Percentiles rank a stretch among this genome's conserved stretches.
Conservation (phyloP, 2,329 filamentous ascomycete genomes). For the Cercospora zeae-maydis region DNA sequence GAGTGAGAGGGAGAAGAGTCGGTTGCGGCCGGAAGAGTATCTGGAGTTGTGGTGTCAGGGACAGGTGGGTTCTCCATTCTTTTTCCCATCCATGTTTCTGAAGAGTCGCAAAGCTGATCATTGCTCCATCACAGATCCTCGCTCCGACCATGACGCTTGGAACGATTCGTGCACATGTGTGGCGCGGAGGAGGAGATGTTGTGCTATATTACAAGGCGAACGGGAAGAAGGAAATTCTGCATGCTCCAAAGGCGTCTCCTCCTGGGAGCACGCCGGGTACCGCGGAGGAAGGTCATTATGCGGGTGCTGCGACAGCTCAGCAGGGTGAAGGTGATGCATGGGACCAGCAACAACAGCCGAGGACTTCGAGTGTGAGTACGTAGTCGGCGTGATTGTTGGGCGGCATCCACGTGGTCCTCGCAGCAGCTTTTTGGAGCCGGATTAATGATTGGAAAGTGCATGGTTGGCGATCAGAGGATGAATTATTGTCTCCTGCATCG, state of each 20-base stretch:
- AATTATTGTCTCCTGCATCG: too few relatives aligned
- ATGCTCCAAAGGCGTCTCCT: conserved; percentile 12
- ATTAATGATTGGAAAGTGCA: not conserved
- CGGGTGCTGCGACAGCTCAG: not conserved
- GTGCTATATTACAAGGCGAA: conserved; percentile 88
- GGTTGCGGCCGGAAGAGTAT: conserved; percentile 82
- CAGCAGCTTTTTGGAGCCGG: not conserved
- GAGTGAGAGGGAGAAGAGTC: conserved; percentile 45
- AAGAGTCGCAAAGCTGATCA: conserved; percentile 38
- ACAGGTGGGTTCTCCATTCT: conserved; percentile 58
- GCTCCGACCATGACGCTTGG: conserved; percentile 86
- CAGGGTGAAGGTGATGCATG: not conserved
- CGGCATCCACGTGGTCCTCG: not conserved
- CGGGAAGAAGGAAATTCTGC: conserved; percentile 63
- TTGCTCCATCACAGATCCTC: conserved; percentile 49
- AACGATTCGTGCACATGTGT: conserved; percentile 84
- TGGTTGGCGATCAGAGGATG: not conserved
- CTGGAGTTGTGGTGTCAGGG: conserved; percentile 93
- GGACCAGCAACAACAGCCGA: not conserved
- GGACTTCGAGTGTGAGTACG: not conserved
- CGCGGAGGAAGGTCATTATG: not conserved
- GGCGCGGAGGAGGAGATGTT: conserved; percentile 93
- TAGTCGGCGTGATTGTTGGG: not conserved
- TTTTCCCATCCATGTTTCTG: conserved; percentile 15
- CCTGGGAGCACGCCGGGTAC: not conserved